Evolutionary conservation across 2,329 filamentous ascomycete genomes (phyloP), one percentile per base, ranked within the genome.

Genomic region (Trichophyton schoenleinii): DNA sequence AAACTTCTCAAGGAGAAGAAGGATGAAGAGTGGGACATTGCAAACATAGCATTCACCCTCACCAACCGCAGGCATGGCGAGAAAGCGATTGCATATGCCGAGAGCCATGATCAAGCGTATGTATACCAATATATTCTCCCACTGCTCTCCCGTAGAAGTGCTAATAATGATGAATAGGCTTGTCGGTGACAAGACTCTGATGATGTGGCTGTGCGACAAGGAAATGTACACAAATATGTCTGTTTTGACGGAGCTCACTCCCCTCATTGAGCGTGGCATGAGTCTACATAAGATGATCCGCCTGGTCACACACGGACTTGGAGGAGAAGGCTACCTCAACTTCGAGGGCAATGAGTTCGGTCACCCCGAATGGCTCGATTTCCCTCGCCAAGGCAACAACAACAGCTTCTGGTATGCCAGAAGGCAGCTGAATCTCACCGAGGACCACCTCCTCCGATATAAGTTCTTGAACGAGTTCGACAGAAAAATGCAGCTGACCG

Each of bases 151-250:
- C 18, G 1, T 25, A 38, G 8, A 22, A 38, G 9, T 38, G 36
- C 15, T 58, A 42, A 20, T 22, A 67, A 71, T 65, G 57, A n/a
- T 44, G n/a, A 44, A 1, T 67, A 95, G 90, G 2, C 83, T 99
- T 55, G 94, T 99, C 38, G 94, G 94, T 48, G 94, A 99, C 78
- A 99, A 99, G 77, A 88, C 90, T 0, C 79, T 99, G 53, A 90
- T 99, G 81, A 95, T 99, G 87, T 95, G 95, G 83, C 87, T 99
- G 57, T 96, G 91, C 73, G 94, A 99, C 73, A 91, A 92, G 18
- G 86, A 99, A 73, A 84, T 99, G 80, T 99, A 99, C 78, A 96
- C 92, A 28, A 87, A 99, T 79, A 99, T 99, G 94, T 97, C 94
- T 0, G 81, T 78, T 0, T 76, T 97, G 25, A 86, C 87, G 0